phyloP scores from a whole-genome alignment of 2,329 filamentous ascomycete species.

The Aspergillus fijiensis region DNA sequence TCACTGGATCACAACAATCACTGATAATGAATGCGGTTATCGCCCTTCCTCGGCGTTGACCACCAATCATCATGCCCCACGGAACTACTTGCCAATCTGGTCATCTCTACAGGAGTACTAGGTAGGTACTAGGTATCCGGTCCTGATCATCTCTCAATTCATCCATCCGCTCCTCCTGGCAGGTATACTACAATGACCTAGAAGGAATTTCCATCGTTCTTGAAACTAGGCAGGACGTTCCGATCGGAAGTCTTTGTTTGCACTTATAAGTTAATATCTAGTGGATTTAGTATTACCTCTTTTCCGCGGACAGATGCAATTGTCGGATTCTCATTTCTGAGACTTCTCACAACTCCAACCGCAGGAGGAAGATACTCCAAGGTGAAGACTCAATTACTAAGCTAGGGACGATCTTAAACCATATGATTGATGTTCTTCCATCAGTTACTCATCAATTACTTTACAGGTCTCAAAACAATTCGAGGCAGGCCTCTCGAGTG shows the following conservation, averaged over 20 bases:
- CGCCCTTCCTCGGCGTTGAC: background rate
- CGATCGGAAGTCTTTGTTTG: background rate
- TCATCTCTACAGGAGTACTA: background rate
- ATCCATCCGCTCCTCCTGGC: background rate
- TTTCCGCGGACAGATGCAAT: background rate
- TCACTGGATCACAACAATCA: background rate
- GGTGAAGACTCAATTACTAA: background rate
- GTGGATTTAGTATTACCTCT: background rate
- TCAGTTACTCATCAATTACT: slow-evolving; percentile 4
- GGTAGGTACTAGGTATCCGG: too few species aligned
- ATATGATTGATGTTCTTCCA: background rate
- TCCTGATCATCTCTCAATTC: background rate
- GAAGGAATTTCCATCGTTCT: background rate
- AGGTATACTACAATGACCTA: background rate
- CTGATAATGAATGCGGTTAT: background rate
- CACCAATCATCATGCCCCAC: background rate
- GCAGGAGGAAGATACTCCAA: background rate
- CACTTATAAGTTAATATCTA: background rate
- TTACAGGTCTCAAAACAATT: slow-evolving; percentile 2
- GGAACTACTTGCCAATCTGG: slow-evolving; percentile 1
- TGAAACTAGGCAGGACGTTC: background rate
- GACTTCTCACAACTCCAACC: background rate
- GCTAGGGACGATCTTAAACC: background rate
- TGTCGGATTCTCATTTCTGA: background rate
- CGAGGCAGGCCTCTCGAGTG: background rate